A percentile compares a stretch with the other conserved stretches of the same genome.
Conservation (phyloP, 2,329 filamentous ascomycete genomes). For the Neospermospora avenae region DNA sequence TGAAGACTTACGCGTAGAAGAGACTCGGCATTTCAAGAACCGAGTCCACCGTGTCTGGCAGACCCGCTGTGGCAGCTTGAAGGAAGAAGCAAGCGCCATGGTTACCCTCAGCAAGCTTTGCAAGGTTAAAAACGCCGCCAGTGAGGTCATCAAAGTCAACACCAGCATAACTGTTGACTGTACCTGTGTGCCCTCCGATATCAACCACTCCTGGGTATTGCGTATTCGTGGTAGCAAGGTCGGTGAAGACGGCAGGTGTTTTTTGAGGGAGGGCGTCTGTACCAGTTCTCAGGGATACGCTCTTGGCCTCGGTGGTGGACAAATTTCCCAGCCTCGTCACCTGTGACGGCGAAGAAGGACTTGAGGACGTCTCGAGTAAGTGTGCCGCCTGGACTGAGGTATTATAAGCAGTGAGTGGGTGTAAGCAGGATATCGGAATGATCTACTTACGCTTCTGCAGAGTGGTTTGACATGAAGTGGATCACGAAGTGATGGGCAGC, state of each 20-base stretch:
- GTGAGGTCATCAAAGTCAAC: neutral
- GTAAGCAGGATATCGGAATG: neutral
- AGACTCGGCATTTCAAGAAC: no score
- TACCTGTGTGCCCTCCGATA: neutral
- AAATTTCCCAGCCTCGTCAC: slow-evolving; percentile 16
- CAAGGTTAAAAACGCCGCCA: neutral
- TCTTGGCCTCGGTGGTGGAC: slow-evolving; percentile 19
- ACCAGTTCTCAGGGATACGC: slow-evolving; percentile 25
- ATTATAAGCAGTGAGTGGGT: neutral
- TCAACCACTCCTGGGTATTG: neutral
- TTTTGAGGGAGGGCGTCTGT: slow-evolving; percentile 10
- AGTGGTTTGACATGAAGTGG: slow-evolving; percentile 33
- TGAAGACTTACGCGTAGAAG: no score
- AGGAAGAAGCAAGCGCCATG: neutral
- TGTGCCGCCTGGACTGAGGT: slow-evolving; percentile 28
- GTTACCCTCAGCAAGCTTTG: neutral
- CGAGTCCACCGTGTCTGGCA: neutral
- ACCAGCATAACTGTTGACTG: neutral
- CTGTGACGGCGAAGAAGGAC: slow-evolving; percentile 21
- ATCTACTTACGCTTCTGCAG: neutral
- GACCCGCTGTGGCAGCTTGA: neutral
- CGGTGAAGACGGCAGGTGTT: neutral
- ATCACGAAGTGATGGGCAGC: slow-evolving; percentile 33
- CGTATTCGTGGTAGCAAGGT: neutral
- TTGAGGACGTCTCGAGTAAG: slow-evolving; percentile 29